Conservation (phyloP, 176 grass and related monocot genomes). For the maize (Zea mays) region Zm-B73-REFERENCE-NAM-5.0 NC_050105.1:1649001-1649500, state of each 20-base stretch:
- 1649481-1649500: background rate
- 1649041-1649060: constrained; percentile 67
- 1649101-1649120: constrained; percentile 46
- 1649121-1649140: background rate
- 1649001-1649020: background rate
- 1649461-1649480: background rate
- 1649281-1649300: background rate
- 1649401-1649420: background rate
- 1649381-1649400: constrained; percentile 5
- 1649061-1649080: constrained; percentile 73
- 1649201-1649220: background rate
- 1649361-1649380: background rate
- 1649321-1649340: background rate
- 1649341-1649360: background rate
- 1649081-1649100: constrained; percentile 56
- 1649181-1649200: background rate
- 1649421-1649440: background rate
- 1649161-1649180: too few relatives aligned
- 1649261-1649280: background rate
- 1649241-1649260: background rate
- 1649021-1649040: background rate
- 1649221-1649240: background rate
- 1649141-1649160: background rate
- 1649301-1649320: background rate
- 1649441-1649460: background rate